Evolutionary conservation across 106 monocot genomes (phyloP).

Genomic region (Phalaenopsis equestris): DNA sequence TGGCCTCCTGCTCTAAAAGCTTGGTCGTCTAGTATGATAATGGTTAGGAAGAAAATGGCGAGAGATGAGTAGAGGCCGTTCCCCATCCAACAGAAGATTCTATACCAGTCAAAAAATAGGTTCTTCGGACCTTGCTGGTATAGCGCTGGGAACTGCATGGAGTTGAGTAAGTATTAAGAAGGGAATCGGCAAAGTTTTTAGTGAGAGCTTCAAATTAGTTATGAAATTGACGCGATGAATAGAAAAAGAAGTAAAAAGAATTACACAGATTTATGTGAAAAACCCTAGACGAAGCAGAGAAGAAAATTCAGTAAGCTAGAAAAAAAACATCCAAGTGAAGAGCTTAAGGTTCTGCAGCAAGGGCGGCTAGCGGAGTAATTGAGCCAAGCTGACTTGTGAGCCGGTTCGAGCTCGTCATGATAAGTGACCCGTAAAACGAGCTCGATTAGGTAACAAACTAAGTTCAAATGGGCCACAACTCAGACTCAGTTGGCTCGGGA

Average conservation of each 20-base stretch:
- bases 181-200: background rate
- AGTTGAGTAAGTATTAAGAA: background rate
- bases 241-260: too few species aligned
- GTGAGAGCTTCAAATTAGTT: background rate
- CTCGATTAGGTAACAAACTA: too few species aligned
- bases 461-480: too few species aligned
- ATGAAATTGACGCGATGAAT: background rate
- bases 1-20: slow-evolving; percentile 43
- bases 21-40: slow-evolving; percentile 33
- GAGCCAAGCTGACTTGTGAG: too few species aligned
- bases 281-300: too few species aligned
- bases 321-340: background rate
- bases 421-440: too few species aligned
- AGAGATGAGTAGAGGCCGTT: slow-evolving; percentile 59
- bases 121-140: slow-evolving; percentile 75
- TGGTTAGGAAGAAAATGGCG: slow-evolving; percentile 48
- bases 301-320: background rate
- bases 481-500: too few species aligned
- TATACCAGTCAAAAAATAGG: slow-evolving; percentile 70
- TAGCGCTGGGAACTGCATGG: slow-evolving; percentile 60
- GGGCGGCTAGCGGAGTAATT: too few species aligned
- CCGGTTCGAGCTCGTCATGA: too few species aligned
- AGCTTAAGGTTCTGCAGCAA: too few species aligned
- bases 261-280: too few species aligned
- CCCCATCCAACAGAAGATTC: slow-evolving; percentile 60